Evolutionary conservation across 345 rosid species (phyloP), one percentile per base, ranked within the genome.

Genomic region (Aegle marmelos): DNA sequence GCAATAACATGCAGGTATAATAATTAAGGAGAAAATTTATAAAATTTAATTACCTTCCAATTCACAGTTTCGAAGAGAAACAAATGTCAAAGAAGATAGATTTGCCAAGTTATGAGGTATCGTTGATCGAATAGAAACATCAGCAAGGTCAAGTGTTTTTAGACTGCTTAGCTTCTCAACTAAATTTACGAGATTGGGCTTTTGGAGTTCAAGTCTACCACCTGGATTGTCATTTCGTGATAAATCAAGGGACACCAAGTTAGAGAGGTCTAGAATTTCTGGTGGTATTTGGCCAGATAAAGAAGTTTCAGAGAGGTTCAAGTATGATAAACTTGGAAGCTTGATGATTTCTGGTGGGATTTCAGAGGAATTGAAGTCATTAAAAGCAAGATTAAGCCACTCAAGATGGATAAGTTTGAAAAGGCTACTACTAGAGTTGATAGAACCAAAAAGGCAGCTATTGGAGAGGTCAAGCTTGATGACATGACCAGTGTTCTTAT

Each of bases 211-310:
- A 31, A 31, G 33, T 33, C 34, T 6, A 33, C 5, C 4, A 33
- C 3, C 34, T 33, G 34, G 0, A 33, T n/a, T n/a, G 34, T 33
- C 5, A 34, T 37, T 78, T 0, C 0, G 0, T 14, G 84, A 82
- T 19, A 82, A 19, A 74, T 82, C 81, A 61, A 78, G 79, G 9
- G 62, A 8, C 6, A 16, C 17, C 11, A 57, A 21, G 2, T 56
- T 33, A 4, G 65, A 22, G 19, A 73, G 57, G 45, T 36, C 31
- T 5, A 41, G 28, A 4, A 73, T 10, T 33, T 73, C 56, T 16
- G 19, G 1, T 22, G 54, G 76, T 33, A 59, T 59, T 59, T 59
- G 76, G 19, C 76, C 36, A 59, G 14, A 10, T 39, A 27, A 73
- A 36, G 0, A 5, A 11, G 76, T 13, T 22, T 3, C 1, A 34